A percentile compares a stretch with the other conserved stretches of the same genome.
phyloP scores from a whole-genome alignment of 2,329 filamentous ascomycete species.

The Pseudocercospora eumusae region DNA sequence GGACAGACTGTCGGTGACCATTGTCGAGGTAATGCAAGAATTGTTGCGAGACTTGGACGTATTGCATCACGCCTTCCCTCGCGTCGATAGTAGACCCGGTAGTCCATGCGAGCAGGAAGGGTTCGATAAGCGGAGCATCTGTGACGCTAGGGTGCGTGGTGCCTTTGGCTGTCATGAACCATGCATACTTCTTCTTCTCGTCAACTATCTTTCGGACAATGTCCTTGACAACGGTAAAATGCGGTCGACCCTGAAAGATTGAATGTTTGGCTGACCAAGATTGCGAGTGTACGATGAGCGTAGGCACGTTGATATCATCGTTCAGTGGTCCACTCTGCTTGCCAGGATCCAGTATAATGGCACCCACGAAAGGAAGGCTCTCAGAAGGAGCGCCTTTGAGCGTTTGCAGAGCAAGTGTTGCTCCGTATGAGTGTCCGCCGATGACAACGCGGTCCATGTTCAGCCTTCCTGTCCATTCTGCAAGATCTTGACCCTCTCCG shows the following conservation, averaged over 20 bases:
- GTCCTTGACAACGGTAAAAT: slow-evolving; percentile 64
- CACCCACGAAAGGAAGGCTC: slow-evolving; percentile 55
- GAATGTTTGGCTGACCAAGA: slow-evolving; percentile 62
- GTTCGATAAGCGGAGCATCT: slow-evolving; percentile 66
- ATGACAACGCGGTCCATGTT: slow-evolving; percentile 59
- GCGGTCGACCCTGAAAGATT: slow-evolving; percentile 63
- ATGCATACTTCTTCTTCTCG: slow-evolving; percentile 45
- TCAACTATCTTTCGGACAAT: slow-evolving; percentile 53
- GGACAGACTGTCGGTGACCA: slow-evolving; percentile 50
- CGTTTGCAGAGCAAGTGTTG: slow-evolving; percentile 63
- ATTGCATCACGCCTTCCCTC: slow-evolving; percentile 59
- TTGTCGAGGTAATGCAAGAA: slow-evolving; percentile 56
- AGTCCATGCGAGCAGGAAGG: slow-evolving; percentile 60
- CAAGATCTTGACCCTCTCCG: slow-evolving; percentile 51
- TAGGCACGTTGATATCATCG: slow-evolving; percentile 58
- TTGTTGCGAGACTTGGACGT: slow-evolving; percentile 60
- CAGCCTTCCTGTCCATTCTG: slow-evolving; percentile 56
- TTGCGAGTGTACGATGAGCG: slow-evolving; percentile 64
- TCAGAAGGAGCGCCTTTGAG: slow-evolving; percentile 53
- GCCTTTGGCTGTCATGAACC: slow-evolving; percentile 48
- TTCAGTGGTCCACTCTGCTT: slow-evolving; percentile 65
- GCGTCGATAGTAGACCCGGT: slow-evolving; percentile 63
- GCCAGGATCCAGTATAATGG: slow-evolving; percentile 65
- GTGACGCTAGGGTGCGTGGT: slow-evolving; percentile 63
- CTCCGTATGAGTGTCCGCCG: slow-evolving; percentile 66